A percentile compares a stretch with the other conserved stretches of the same genome.
Conservation (phyloP, 176 grass and related monocot genomes). For the Avena sativa region DNA sequence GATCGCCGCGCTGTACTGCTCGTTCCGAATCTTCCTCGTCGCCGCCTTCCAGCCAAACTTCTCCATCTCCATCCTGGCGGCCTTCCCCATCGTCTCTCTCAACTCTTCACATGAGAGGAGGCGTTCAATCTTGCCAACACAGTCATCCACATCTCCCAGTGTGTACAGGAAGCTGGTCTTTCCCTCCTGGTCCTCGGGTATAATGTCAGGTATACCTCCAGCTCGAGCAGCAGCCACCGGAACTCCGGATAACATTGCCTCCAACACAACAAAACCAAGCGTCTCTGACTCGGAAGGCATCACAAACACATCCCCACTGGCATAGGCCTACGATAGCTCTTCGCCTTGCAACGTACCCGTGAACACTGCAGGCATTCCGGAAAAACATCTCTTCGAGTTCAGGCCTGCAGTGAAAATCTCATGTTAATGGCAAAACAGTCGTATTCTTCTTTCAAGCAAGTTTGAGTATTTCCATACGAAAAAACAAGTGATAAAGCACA, state of each 20-base stretch:
- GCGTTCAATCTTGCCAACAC: slow-evolving; percentile 62
- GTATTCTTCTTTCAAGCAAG: not conserved
- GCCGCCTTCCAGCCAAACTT: slow-evolving; percentile 70
- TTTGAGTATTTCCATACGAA: not conserved
- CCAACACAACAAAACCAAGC: slow-evolving; percentile 71
- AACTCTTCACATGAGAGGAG: slow-evolving; percentile 57
- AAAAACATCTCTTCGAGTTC: slow-evolving; percentile 72
- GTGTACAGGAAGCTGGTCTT: slow-evolving; percentile 69
- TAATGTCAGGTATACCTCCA: slow-evolving; percentile 74
- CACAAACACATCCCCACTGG: slow-evolving; percentile 76
- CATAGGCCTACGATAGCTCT: slow-evolving; percentile 74
- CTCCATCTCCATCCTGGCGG: slow-evolving; percentile 76
- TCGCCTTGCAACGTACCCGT: slow-evolving; percentile 71
- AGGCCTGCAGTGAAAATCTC: slow-evolving; percentile 39
- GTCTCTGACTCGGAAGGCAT: slow-evolving; percentile 85
- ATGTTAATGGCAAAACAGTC: not conserved
- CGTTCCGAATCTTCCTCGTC: slow-evolving; percentile 63
- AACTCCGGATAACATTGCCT: slow-evolving; percentile 80
- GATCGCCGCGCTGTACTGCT: slow-evolving; percentile 70
- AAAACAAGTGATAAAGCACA: not conserved
- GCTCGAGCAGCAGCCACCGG: slow-evolving; percentile 65
- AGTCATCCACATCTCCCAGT: slow-evolving; percentile 69
- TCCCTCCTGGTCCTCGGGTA: slow-evolving; percentile 65
- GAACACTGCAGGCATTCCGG: slow-evolving; percentile 73
- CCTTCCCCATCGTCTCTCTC: slow-evolving; percentile 54